Evolutionary conservation across 2,329 filamentous ascomycete species (phyloP).

Genomic region (Purpureocillium takamizusanense): DNA sequence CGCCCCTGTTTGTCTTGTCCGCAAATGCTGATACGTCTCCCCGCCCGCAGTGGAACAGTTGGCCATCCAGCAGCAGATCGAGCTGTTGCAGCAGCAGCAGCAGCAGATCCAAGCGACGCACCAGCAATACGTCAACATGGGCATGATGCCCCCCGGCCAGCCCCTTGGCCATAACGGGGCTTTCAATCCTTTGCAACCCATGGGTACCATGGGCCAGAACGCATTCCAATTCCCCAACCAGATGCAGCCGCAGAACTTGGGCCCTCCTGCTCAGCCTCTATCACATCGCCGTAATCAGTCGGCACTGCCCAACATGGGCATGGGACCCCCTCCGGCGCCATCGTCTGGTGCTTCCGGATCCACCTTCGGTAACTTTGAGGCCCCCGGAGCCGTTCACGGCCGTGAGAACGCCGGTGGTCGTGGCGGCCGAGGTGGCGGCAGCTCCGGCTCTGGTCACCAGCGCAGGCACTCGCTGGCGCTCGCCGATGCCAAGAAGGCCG

Average conservation of each 20-base stretch:
- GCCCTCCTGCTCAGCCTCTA: conserved; percentile 65
- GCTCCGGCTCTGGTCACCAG: conserved; percentile 73
- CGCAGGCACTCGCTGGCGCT: conserved; percentile 90
- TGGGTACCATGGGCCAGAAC: conserved; percentile 71
- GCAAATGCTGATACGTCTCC: conserved; percentile 2
- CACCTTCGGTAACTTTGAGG: conserved; percentile 71
- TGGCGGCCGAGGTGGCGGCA: conserved; percentile 61
- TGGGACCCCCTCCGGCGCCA: conserved; percentile 82
- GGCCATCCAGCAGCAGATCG: conserved; percentile 95
- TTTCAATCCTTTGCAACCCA: conserved; percentile 73
- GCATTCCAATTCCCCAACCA: conserved; percentile 85
- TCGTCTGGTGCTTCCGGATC: conserved; percentile 81
- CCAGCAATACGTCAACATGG: conserved; percentile 97
- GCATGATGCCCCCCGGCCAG: conserved; percentile 83
- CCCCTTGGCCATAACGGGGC: conserved; percentile 56
- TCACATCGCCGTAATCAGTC: conserved; percentile 98
- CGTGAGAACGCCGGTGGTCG: conserved; percentile 39
- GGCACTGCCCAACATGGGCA: conserved; percentile 83
- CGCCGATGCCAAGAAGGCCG: conserved; percentile 94
- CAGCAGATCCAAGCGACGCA: conserved; percentile 95
- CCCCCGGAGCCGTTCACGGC: conserved; percentile 26
- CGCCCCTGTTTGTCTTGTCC: not conserved
- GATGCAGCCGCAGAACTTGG: conserved; percentile 66
- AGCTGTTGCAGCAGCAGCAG: conserved; percentile 93
- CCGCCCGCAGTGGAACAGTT: conserved; percentile 77